A percentile compares a stretch with the other conserved stretches of the same genome.
These are phyloP conservation scores for Phytopythium montanum DNA, from an alignment of 352 stramenopile species.

Conservation along the genomic window DNA sequence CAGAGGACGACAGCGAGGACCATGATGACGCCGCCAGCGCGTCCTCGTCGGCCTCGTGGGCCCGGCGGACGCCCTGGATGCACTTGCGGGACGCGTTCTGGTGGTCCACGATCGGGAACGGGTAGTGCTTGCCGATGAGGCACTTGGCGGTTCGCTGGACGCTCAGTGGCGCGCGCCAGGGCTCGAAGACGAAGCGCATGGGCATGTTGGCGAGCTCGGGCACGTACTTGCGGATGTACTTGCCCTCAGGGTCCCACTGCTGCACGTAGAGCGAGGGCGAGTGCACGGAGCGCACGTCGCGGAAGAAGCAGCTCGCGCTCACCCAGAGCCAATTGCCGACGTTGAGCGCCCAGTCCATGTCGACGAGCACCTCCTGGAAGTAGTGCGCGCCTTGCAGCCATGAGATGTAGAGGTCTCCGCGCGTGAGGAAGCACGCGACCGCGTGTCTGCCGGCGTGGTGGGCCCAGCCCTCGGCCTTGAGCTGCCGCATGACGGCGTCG, in stretches of 20 bases:
- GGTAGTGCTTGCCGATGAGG: slow-evolving; percentile 93
- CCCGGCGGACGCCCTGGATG: slow-evolving; percentile 83
- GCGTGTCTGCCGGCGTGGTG: slow-evolving; percentile 88
- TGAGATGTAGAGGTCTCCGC: slow-evolving; percentile 94
- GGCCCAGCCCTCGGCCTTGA: slow-evolving; percentile 85
- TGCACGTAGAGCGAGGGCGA: slow-evolving; percentile 90
- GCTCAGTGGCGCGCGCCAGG: slow-evolving; percentile 91
- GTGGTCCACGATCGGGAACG: slow-evolving; percentile 94
- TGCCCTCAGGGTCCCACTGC: slow-evolving; percentile 90
- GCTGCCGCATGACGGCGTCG: slow-evolving; percentile 94
- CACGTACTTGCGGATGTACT: slow-evolving; percentile 92
- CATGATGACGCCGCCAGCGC: not conserved
- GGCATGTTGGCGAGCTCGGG: slow-evolving; percentile 89
- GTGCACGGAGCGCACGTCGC: slow-evolving; percentile 95
- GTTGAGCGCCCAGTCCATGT: slow-evolving; percentile 96
- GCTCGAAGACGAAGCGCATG: slow-evolving; percentile 96
- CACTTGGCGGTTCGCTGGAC: slow-evolving; percentile 85
- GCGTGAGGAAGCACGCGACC: slow-evolving; percentile 98
- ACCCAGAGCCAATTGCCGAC: slow-evolving; percentile 98
- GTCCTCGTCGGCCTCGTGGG: slow-evolving; percentile 12
- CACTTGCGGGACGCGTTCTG: slow-evolving; percentile 87
- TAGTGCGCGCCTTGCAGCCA: slow-evolving; percentile 92
- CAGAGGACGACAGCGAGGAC: not conserved
- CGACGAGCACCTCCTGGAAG: slow-evolving; percentile 92
- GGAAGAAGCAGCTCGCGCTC: slow-evolving; percentile 92